A percentile compares a stretch with the other conserved stretches of the same genome.
Evolutionary conservation across 305 asterid genomes (phyloP).

Genomic region (Withania somnifera): DNA sequence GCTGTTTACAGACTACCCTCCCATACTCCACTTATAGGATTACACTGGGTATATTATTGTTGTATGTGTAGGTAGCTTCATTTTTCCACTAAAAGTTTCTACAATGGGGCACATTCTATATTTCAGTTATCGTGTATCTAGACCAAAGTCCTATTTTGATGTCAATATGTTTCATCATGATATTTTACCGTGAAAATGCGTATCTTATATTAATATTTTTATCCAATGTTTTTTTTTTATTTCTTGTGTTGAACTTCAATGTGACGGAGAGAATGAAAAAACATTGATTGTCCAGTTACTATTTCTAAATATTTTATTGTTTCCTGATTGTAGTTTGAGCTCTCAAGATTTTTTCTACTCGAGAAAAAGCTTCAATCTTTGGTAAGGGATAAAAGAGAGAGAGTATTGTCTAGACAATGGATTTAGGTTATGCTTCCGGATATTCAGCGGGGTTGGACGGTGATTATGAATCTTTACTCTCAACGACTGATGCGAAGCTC

Average conservation of each 20-base stretch:
- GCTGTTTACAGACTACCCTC: too few relatives aligned
- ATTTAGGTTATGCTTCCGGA: constrained; percentile 37
- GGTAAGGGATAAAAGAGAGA: background rate
- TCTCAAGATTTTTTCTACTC: background rate
- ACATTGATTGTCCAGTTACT: too few relatives aligned
- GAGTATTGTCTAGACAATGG: constrained; percentile 23
- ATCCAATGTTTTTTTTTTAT: background rate
- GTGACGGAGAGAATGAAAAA: too few relatives aligned
- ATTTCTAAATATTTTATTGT: background rate
- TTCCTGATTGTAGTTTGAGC: background rate
- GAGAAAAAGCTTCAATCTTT: background rate
- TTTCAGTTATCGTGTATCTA: background rate
- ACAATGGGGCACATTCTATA: background rate
- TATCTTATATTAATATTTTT: background rate
- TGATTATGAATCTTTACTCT: constrained; percentile 55
- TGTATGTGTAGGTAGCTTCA: background rate
- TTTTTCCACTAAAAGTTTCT: background rate
- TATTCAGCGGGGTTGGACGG: constrained; percentile 18
- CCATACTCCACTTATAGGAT: too few relatives aligned
- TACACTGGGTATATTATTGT: too few relatives aligned
- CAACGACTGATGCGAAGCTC: constrained; percentile 65
- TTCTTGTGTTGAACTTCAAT: background rate
- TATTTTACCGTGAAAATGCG: background rate
- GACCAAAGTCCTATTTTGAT: background rate
- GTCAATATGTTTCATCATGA: background rate